Evolutionary conservation across 345 rosid species (phyloP), one percentile per base, ranked within the genome.

Genomic region (Erysimum cheiranthoides): DNA sequence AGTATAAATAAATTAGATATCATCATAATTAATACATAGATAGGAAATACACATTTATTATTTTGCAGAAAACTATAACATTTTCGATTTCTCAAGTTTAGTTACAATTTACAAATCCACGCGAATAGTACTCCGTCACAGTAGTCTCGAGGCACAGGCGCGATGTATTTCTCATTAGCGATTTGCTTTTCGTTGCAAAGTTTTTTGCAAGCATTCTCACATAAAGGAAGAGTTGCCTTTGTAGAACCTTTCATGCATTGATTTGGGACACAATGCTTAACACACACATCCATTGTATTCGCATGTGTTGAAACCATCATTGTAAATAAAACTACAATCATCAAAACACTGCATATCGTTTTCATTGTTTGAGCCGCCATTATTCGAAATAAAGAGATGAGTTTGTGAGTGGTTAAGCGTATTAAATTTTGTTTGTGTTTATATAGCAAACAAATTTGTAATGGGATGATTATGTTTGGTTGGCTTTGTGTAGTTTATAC

Each of bases 231-330:
- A 25, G 21, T 42, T 42, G 50, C 25, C 10, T 14, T 62, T 25
- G 11, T 14, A 13, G 50, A 32, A 40, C 8, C 4, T 25, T 62
- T 40, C 51, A 40, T 62, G 50, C 67, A 62, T 40, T 42, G 67
- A 14, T 42, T 42, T 1, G 49, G 36, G 13, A 42, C 21, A 62
- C 67, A 62, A 62, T 62, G 50, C 17, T 62, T 62, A 16, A 62
- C 17, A 14, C 67, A 62, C 36, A 25, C 3, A 8, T 62, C 67
- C 17, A 14, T 3, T 8, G 8, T 42, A 42, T 14, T 42, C 7
- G 51, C 67, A 14, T 42, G 13, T 27, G 25, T 42, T 42, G 51
- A 62, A 62, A 42, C 34, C 51, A 62, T 62, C 67, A 42, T 62
- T 5, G 36, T 62, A 27, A 62, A 62, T 42, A 62, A 61, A 62